phyloP scores from a whole-genome alignment of 2,329 filamentous ascomycete species.

The Fonsecaea multimorphosa region DNA sequence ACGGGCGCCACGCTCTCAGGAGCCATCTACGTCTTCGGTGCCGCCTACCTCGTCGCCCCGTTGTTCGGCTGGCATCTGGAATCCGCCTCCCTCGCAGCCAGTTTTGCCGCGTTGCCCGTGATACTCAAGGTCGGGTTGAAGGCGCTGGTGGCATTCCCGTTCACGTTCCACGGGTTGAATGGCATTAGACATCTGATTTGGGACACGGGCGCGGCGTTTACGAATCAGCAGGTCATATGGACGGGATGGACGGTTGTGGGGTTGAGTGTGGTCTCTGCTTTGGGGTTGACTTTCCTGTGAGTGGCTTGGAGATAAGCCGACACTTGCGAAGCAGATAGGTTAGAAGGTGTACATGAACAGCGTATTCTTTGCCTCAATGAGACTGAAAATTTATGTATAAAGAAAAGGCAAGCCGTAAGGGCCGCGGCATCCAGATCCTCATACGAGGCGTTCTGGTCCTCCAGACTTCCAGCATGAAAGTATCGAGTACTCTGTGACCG shows the following conservation, averaged over 20 bases:
- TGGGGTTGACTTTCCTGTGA: conserved; percentile 34
- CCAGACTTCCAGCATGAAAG: not conserved
- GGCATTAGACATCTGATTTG: conserved; percentile 74
- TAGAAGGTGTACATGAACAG: conserved; percentile 19
- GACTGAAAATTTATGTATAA: not conserved
- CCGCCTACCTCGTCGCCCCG: conserved; percentile 81
- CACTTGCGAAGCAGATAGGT: not conserved
- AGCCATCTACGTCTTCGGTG: conserved; percentile 77
- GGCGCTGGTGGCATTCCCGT: conserved; percentile 65
- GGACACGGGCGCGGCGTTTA: conserved; percentile 69
- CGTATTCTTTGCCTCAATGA: conserved; percentile 1
- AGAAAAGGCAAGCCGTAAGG: not conserved
- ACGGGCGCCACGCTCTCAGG: conserved; percentile 77
- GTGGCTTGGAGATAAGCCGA: not conserved
- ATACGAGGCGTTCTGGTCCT: not conserved
- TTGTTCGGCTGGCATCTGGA: conserved; percentile 74
- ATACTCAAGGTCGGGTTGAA: conserved; percentile 66
- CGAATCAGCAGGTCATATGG: conserved; percentile 66
- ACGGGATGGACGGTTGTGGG: conserved; percentile 38
- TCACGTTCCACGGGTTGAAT: conserved; percentile 72
- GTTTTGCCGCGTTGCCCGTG: conserved; percentile 67
- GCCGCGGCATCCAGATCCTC: not conserved
- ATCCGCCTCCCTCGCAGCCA: conserved; percentile 66
- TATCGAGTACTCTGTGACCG: not conserved
- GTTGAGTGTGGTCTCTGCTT: conserved; percentile 29